These are phyloP conservation scores for Closterium sp. DNA, from an alignment of 139 green algal genomes.

Conservation along the genomic window DNA sequence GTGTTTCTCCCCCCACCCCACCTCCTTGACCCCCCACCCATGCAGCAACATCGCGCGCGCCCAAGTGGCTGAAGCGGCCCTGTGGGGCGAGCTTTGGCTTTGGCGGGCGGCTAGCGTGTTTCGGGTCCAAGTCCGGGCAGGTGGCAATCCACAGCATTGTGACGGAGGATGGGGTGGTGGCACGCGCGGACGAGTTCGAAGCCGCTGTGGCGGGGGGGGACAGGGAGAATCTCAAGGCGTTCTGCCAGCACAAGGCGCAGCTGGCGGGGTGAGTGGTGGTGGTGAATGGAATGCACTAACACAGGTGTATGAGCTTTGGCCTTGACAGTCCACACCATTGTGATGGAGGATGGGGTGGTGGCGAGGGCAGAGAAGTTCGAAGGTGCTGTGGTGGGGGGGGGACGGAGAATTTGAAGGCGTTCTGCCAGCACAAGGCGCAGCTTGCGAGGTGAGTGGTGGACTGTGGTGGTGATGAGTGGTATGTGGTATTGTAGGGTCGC, in stretches of 20 bases:
- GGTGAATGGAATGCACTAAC: too few relatives aligned
- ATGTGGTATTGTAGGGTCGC: background rate
- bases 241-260: slow-evolving; percentile 64
- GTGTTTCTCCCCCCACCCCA: too few relatives aligned
- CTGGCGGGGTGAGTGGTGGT: slow-evolving; percentile 2
- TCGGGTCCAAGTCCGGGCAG: slow-evolving; percentile 49
- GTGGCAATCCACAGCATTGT: slow-evolving; percentile 61
- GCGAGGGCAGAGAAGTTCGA: slow-evolving; percentile 66
- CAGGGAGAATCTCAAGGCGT: slow-evolving; percentile 63
- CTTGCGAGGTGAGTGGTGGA: too few relatives aligned
- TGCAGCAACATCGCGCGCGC: slow-evolving; percentile 60
- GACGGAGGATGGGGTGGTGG: slow-evolving; percentile 70
- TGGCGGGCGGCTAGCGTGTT: slow-evolving; percentile 54
- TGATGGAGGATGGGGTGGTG: too few relatives aligned
- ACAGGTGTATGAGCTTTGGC: too few relatives aligned
- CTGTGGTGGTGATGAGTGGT: too few relatives aligned
- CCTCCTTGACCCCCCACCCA: background rate
- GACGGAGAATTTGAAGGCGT: slow-evolving; percentile 67
- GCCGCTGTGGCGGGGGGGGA: slow-evolving; percentile 68
- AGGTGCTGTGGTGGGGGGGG: slow-evolving; percentile 64
- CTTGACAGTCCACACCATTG: too few relatives aligned
- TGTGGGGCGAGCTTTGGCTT: slow-evolving; percentile 74
- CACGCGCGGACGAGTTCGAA: slow-evolving; percentile 74
- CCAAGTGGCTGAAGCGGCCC: slow-evolving; percentile 83
- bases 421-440: slow-evolving; percentile 64